Evolutionary conservation across 495 filamentous ascomycete genomes (phyloP).

Genomic region (Pseudomonodictys pantanalensis): DNA sequence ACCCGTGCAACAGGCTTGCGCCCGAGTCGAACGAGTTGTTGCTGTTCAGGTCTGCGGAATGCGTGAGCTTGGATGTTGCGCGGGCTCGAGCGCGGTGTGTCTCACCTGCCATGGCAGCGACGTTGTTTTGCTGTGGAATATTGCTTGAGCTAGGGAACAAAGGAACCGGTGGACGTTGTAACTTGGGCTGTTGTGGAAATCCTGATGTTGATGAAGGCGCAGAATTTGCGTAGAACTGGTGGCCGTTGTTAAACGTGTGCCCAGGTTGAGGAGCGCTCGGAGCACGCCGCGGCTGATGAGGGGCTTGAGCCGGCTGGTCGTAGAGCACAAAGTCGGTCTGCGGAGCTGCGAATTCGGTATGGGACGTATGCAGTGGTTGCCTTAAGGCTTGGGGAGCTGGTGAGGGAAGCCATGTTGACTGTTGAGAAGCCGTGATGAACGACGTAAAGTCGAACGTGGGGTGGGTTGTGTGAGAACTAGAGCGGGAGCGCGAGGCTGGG

Average conservation of each 20-base stretch:
- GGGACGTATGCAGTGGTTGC: constrained; percentile 43
- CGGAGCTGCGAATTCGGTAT: constrained; percentile 44
- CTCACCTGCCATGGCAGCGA: constrained; percentile 36
- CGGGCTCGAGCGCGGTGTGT: not conserved
- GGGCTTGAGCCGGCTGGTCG: constrained; percentile 35
- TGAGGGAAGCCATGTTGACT: constrained; percentile 62
- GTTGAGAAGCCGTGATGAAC: constrained; percentile 63
- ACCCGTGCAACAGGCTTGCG: constrained; percentile 25
- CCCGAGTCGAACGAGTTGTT: constrained; percentile 33
- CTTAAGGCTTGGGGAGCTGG: constrained; percentile 46
- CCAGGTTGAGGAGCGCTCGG: constrained; percentile 39
- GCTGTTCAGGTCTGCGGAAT: constrained; percentile 27
- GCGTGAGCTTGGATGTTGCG: constrained; percentile 15
- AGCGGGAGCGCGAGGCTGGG: constrained; percentile 53
- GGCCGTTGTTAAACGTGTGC: constrained; percentile 41
- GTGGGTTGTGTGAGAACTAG: constrained; percentile 51
- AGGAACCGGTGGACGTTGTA: constrained; percentile 53
- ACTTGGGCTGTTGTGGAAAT: constrained; percentile 34
- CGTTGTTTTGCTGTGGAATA: constrained; percentile 10
- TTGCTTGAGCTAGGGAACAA: constrained; percentile 47
- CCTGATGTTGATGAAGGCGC: constrained; percentile 35
- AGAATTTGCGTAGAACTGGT: constrained; percentile 39
- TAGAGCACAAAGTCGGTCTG: constrained; percentile 47
- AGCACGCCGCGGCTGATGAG: constrained; percentile 34
- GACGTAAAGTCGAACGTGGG: constrained; percentile 55